A percentile compares a stretch with the other conserved stretches of the same genome.
Evolutionary conservation across 2,329 filamentous ascomycete genomes (phyloP).

Genomic region (Alternaria gansuensis): DNA sequence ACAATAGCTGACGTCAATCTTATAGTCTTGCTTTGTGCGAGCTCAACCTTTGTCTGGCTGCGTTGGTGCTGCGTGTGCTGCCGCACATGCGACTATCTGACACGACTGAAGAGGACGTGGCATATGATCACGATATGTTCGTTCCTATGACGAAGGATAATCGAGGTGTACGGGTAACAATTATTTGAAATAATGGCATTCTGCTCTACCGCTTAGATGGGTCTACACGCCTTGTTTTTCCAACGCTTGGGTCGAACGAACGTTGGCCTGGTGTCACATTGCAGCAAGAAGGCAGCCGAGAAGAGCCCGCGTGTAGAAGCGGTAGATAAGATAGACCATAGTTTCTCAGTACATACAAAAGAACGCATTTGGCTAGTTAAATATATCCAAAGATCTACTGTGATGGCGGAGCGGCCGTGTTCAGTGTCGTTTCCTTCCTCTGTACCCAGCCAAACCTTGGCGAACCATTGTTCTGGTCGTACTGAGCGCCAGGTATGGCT

Average conservation of each 20-base stretch:
- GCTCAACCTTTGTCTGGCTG: constrained; percentile 34
- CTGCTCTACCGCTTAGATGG: neutral
- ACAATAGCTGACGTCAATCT: neutral
- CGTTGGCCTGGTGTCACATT: neutral
- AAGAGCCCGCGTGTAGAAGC: neutral
- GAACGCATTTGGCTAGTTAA: neutral
- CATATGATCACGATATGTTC: constrained; percentile 41
- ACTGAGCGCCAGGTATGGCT: constrained; percentile 62
- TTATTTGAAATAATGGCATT: constrained; percentile 6
- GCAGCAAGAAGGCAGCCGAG: neutral
- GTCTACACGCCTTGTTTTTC: neutral
- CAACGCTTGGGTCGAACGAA: neutral
- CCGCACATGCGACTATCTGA: constrained; percentile 37
- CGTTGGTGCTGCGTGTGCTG: constrained; percentile 33
- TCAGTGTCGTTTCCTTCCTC: constrained; percentile 33
- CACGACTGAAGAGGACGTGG: constrained; percentile 33
- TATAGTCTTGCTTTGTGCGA: constrained; percentile 37
- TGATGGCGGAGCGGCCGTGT: constrained; percentile 29
- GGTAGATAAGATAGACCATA: neutral
- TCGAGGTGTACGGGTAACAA: constrained; percentile 34
- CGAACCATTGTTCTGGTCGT: constrained; percentile 48
- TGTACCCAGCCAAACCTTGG: constrained; percentile 35
- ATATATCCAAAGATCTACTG: constrained; percentile 3
- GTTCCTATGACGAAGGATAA: constrained; percentile 39
- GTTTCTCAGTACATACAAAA: neutral